Evolutionary conservation across 768 basidiomycete species (phyloP), one percentile per base, ranked within the genome.

Genomic region (Boletellus emodensis): DNA sequence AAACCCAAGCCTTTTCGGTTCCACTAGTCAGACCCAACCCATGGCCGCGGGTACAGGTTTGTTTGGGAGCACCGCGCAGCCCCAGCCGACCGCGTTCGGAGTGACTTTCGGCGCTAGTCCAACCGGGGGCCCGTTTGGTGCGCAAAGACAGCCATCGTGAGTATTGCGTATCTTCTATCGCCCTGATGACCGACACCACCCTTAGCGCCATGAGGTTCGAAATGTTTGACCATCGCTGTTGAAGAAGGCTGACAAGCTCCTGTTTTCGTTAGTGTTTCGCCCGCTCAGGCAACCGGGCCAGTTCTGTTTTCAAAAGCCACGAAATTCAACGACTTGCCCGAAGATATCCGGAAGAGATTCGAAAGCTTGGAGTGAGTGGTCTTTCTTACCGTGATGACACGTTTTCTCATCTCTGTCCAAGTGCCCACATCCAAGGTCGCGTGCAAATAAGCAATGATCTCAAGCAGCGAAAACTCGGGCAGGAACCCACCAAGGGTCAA

Each of bases 321-420:
- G 1, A 91, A 89, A 61, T 92, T 90, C 67, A 92, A 91, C 47
- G 90, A 92, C 62, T 68, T 91, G 4, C 83, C 87, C 1, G 88
- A 91, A 44, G 75, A 81, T 3, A 53, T 83, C 18, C 87, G 82
- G 67, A 81, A 69, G 53, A 72, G 68, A 4, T 72, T 92, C 15
- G 90, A 90, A 60, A 63, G 66, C 35, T 78, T 92, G 38, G 90
- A 92, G 90, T 91, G 56, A 51, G 82, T 42, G 38, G 18, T 40
- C 15, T 9, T n/a, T 18, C 20, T 15, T 44, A 3, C 33, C n/a
- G 11, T 10, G n/a, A 33, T 5, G 2, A 18, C 6, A 35, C 40
- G 9, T 46, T 18, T 42, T 14, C 56, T 58, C 17, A 53, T 61
- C 44, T 41, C 44, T 46, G 37, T 49, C 10, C 38, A 52, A 90